Conservation (phyloP, 2,329 filamentous ascomycete genomes). For the Blastomyces silverae region DNA sequence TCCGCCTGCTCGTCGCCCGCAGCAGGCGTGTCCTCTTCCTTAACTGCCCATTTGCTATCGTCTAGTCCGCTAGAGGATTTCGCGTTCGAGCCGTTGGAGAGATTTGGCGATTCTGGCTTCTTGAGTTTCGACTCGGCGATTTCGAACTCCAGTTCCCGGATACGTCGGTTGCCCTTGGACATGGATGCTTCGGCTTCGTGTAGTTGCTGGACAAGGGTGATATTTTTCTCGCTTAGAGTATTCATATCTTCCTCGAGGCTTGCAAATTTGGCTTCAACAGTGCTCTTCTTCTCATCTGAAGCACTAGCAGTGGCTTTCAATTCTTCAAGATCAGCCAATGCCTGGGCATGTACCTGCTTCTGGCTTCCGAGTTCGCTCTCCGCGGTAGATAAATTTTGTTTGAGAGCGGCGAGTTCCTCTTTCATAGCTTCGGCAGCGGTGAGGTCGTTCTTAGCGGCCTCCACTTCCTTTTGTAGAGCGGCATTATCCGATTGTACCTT, state of each 20-base stretch:
- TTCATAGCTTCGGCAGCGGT: too few relatives aligned
- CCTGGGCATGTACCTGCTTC: constrained; percentile 35
- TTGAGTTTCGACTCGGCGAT: constrained; percentile 18
- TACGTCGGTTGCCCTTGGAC: constrained; percentile 27
- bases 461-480: too few relatives aligned
- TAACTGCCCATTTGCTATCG: constrained; percentile 39
- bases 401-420: too few relatives aligned
- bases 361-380: too few relatives aligned
- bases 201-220: constrained; percentile 21
- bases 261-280: constrained; percentile 34
- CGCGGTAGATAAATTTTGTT: too few relatives aligned
- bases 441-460: too few relatives aligned
- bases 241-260: constrained; percentile 32
- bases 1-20: constrained; percentile 28
- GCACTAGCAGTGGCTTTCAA: constrained; percentile 16
- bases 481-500: too few relatives aligned
- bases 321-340: constrained; percentile 31
- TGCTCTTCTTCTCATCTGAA: constrained; percentile 15
- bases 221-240: constrained; percentile 23
- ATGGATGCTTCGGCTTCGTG: constrained; percentile 20
- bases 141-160: constrained; percentile 23
- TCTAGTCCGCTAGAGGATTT: constrained; percentile 29
- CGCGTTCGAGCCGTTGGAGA: constrained; percentile 22
- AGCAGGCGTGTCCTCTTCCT: constrained; percentile 18
- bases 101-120: constrained; percentile 11